Conservation (phyloP, 495 filamentous ascomycete species). For the Daldinia concentrica region DNA sequence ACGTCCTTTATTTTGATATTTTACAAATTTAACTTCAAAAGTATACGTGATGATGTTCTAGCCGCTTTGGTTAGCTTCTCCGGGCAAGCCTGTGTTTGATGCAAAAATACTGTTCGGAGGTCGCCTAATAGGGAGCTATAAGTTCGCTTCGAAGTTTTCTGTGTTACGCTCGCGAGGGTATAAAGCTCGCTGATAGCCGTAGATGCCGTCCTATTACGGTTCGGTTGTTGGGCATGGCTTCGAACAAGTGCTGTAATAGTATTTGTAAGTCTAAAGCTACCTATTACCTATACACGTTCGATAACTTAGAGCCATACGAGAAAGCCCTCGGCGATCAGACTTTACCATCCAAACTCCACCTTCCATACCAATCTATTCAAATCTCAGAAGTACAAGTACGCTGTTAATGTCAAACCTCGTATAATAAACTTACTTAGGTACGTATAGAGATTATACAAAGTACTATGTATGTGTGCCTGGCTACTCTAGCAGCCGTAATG, state of each 20-base stretch:
- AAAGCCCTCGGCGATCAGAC: not conserved
- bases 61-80: no score
- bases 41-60: no score
- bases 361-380: not conserved
- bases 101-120: no score
- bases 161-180: no score
- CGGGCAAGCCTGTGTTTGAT: no score
- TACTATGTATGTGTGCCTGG: not conserved
- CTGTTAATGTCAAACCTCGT: not conserved
- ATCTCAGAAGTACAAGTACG: not conserved
- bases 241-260: not conserved
- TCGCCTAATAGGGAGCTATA: no score
- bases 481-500: not conserved
- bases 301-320: not conserved
- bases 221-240: no score
- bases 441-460: not conserved
- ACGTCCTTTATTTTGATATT: no score
- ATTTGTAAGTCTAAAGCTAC: not conserved
- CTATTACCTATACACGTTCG: not conserved
- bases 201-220: no score
- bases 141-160: no score
- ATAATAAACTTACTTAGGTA: not conserved
- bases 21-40: no score
- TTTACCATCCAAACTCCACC: not conserved
- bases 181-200: no score